These are phyloP conservation scores for Solanum megistacrolobum DNA, from an alignment of 257 asterid genomes.

Conservation along the genomic window DNA sequence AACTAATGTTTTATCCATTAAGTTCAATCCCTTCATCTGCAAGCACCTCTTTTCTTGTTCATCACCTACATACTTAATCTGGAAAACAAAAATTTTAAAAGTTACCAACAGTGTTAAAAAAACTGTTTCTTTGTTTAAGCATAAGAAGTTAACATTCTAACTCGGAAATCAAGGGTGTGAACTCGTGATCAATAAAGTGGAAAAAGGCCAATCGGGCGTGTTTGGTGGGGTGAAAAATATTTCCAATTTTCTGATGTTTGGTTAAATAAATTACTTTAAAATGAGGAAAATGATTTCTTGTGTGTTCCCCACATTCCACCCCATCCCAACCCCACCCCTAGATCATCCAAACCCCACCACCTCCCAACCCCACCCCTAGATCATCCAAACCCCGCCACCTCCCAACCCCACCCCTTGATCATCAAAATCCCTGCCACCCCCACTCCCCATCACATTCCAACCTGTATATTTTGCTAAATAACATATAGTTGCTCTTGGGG, in stretches of 20 bases:
- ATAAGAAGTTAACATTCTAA: not conserved
- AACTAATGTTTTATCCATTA: constrained; percentile 59
- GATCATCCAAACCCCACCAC: not conserved
- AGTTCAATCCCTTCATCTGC: constrained; percentile 68
- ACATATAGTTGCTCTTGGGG: not conserved
- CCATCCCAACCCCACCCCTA: not conserved
- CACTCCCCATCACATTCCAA: not conserved
- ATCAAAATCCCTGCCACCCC: not conserved
- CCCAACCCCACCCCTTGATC: not conserved
- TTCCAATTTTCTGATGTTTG: not conserved
- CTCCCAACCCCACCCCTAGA: too few species aligned
- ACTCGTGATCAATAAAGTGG: not conserved
- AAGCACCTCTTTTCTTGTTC: constrained; percentile 54
- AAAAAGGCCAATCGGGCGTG: not conserved
- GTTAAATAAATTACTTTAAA: too few species aligned
- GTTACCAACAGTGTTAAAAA: not conserved
- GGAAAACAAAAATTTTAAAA: not conserved
- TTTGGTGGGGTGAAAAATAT: not conserved
- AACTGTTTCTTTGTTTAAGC: not conserved
- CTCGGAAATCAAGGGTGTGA: not conserved
- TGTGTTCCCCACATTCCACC: not conserved
- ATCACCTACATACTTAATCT: constrained; percentile 82
- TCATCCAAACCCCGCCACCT: not conserved
- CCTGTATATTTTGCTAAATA: not conserved
- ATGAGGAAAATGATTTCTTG: not conserved